phyloP scores from a whole-genome alignment of 23 red algal species.

The Agarophyton chilense region DNA sequence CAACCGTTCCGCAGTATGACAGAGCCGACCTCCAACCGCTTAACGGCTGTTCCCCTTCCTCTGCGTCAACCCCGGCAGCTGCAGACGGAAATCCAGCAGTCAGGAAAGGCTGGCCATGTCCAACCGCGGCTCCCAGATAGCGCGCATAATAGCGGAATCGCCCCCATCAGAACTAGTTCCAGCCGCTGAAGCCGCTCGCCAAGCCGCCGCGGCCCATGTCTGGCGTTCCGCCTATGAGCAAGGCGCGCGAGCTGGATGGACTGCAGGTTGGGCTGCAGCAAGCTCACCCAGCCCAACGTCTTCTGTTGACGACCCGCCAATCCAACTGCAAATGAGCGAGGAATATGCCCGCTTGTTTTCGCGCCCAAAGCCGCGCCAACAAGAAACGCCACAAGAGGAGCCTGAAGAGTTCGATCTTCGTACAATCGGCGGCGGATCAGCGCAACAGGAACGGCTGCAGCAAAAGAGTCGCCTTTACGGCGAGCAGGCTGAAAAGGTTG shows the following conservation, averaged over 20 bases:
- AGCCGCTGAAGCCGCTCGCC: background rate
- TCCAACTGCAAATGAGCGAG: background rate
- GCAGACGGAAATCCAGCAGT: background rate
- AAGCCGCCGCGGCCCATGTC: background rate
- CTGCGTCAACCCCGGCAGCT: background rate
- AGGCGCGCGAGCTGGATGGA: conserved; percentile 15
- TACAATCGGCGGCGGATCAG: background rate
- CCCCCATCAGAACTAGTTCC: background rate
- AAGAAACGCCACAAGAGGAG: background rate
- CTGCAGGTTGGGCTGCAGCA: background rate
- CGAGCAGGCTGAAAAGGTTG: background rate
- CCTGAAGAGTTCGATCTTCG: background rate
- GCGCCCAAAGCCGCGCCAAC: background rate
- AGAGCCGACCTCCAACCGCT: background rate
- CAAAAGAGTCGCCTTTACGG: background rate
- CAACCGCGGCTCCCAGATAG: background rate
- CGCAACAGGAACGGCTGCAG: background rate
- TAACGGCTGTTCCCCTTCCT: background rate
- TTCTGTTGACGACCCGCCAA: background rate
- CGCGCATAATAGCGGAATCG: background rate
- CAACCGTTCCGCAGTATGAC: background rate
- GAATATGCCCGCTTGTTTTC: conserved; percentile 4
- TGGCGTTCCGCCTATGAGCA: conserved; percentile 28
- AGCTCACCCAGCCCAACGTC: background rate
- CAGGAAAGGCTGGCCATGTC: background rate